Percentiles rank a stretch among this genome's conserved stretches.
Evolutionary conservation across 2,329 filamentous ascomycete species (phyloP).

Genomic region (Thielaviopsis ethacetica): DNA sequence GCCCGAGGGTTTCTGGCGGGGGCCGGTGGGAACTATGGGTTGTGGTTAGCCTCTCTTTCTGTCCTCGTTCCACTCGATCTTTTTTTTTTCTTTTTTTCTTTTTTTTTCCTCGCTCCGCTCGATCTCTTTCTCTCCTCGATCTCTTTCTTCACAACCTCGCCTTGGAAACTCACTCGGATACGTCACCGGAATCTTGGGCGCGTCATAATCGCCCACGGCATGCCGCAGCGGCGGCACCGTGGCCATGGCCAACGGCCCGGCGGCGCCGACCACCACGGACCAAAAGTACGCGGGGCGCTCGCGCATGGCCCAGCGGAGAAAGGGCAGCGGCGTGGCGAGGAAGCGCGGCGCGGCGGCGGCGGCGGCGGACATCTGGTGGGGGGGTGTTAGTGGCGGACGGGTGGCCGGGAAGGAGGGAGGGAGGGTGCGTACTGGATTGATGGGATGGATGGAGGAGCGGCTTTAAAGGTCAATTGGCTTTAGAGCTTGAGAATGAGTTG

Average conservation of each 20-base stretch:
- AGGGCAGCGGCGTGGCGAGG: constrained; percentile 69
- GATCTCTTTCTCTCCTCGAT: too few relatives aligned
- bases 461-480: too few relatives aligned
- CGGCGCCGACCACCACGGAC: constrained; percentile 56
- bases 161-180: constrained; percentile 60
- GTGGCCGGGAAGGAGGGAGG: background rate
- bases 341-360: constrained; percentile 61
- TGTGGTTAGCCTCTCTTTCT: too few relatives aligned
- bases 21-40: constrained; percentile 40
- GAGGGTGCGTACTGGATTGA: too few relatives aligned
- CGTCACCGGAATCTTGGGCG: constrained; percentile 62
- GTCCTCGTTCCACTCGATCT: too few relatives aligned
- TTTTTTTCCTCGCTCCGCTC: too few relatives aligned
- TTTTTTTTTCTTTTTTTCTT: too few relatives aligned
- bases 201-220: constrained; percentile 56
- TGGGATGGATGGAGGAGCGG: too few relatives aligned
- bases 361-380: constrained; percentile 38
- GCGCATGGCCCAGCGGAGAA: constrained; percentile 74
- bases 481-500: too few relatives aligned
- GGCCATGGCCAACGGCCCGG: constrained; percentile 55
- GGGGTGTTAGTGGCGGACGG: background rate
- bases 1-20: constrained; percentile 41
- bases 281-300: constrained; percentile 87
- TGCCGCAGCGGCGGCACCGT: constrained; percentile 58
- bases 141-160: too few relatives aligned